Evolutionary conservation across 1,284 basidiomycete genomes (phyloP), one percentile per base, ranked within the genome.

Genomic region (Ceratobasidium sp.): DNA sequence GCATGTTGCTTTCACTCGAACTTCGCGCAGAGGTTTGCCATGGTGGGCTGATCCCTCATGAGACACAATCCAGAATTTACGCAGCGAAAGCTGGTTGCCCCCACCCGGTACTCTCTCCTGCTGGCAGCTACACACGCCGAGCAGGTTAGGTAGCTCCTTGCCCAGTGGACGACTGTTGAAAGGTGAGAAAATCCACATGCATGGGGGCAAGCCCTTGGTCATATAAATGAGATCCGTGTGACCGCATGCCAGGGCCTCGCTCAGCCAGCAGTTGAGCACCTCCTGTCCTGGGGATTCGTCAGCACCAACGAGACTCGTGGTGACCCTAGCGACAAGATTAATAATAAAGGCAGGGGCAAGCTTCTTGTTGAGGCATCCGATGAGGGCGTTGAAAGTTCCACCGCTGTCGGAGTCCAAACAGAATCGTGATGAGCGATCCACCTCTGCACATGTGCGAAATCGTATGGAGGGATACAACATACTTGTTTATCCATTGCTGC

Each of bases 131-230:
- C 70, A 73, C 8, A 46, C 35, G 16, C 7, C 27, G 20, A 73
- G 57, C 35, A 73, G 8, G 30, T 62, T 38, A 14, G 70, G 70
- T 35, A 73, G 55, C 55, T 73, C 54, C 44, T 73, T 73, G 1
- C 70, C 70, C n/a, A 73, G 44, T 3, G 70, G 70, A 33, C 55
- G 70, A 27, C 33, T 62, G 20, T 30, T 38, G 41, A 73, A 73
- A 5, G 70, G 70, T 0, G 70, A 73, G 33, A 73, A 73, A 8
- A 73, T 27, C 70, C 70, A 73, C 52, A 73, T 27, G 6, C 30
- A 5, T 20, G 70, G 38, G 3, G 33, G 55, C 18, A 30, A 14
- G 6, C 30, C 10, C 30, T 33, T 35, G 16, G 16, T 7, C 30
- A 73, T 10, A 41, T 48, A 46, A 30, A 73, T 41, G 8, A 73